These are phyloP conservation scores for Colletotrichum melonis DNA, from an alignment of 2,329 filamentous ascomycete genomes.

Conservation along the genomic window DNA sequence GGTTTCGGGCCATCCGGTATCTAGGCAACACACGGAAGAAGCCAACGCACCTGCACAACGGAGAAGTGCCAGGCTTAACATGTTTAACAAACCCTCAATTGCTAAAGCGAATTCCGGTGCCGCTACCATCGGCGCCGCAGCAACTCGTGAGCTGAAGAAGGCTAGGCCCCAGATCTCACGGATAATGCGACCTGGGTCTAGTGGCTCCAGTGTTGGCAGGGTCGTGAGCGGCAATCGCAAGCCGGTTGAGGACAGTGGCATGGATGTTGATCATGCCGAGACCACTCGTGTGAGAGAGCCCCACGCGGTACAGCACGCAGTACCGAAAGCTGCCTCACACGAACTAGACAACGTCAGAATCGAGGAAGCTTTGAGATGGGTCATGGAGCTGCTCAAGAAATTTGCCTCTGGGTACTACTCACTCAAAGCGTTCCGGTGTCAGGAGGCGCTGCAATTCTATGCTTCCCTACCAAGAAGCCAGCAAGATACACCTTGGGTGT, in stretches of 20 bases:
- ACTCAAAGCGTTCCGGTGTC: slow-evolving; percentile 81
- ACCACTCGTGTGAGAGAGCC: slow-evolving; percentile 57
- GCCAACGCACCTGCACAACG: slow-evolving; percentile 69
- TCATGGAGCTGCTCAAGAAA: slow-evolving; percentile 85
- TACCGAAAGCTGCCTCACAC: slow-evolving; percentile 47
- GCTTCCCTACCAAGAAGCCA: slow-evolving; percentile 77
- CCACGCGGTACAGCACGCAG: slow-evolving; percentile 46
- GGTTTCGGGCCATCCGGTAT: slow-evolving; percentile 83
- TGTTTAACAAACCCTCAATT: slow-evolving; percentile 73
- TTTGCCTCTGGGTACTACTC: slow-evolving; percentile 84
- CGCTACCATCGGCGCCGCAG: slow-evolving; percentile 67
- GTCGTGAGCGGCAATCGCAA: slow-evolving; percentile 94
- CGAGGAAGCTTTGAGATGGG: slow-evolving; percentile 79
- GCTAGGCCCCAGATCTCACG: slow-evolving; percentile 78
- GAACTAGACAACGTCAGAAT: slow-evolving; percentile 71
- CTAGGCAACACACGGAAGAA: slow-evolving; percentile 66
- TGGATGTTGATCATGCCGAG: slow-evolving; percentile 78
- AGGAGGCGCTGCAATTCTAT: slow-evolving; percentile 81
- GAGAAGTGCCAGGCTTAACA: slow-evolving; percentile 77
- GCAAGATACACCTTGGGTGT: slow-evolving; percentile 91
- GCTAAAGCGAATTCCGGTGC: slow-evolving; percentile 71
- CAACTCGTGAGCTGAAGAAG: slow-evolving; percentile 83
- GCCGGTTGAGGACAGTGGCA: slow-evolving; percentile 71
- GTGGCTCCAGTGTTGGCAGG: slow-evolving; percentile 79
- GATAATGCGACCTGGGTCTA: slow-evolving; percentile 73